Base-by-base conservation (phyloP, 2,329 filamentous ascomycete genomes). In the Aspergillus brunneoviolaceus region DNA sequence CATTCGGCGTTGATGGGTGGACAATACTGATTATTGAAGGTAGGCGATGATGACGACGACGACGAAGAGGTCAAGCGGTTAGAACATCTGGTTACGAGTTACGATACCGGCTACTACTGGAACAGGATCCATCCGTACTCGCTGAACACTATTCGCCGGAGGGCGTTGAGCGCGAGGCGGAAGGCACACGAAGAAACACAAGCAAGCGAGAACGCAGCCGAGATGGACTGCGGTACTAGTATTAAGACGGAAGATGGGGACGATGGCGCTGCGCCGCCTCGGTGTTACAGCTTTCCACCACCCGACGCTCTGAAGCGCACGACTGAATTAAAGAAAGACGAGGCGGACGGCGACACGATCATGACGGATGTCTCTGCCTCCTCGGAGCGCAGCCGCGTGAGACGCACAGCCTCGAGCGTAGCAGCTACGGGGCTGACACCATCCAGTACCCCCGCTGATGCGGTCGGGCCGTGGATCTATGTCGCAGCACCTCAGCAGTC, bases 381-480 rank as follows among this genome's bases (percentile, higher is more conserved):
- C 39, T 10, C n/a, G 14, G n/a, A 19, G 39, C 1, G 39, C 39
- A 16, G 2, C 33, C 33, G 33, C 31, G 33, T 19, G 16, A 39
- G 27, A 50, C 11, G 12, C 23, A 49, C 25, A 35, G 31, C 5
- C 42, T 59, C 48, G 49, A 55, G 1, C 51, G 14, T 10, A 54
- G 63, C 12, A 56, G 63, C 49, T 90, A 93, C 76, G 9, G 86
- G 91, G 9, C 79, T 93, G 0, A 88, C 89, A 0, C 90, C 91
- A 0, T 82, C 83, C 3, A 88, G 83, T 1, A 90, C 87, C 1
- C 74, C 79, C 2, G 72, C 76, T 3, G 75, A 73, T 1, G 68
- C 68, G 0, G 66, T 76, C 0, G 80, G 82, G 2, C 83, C 83
- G 0, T 95, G 90, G 89, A 91, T 96, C 51, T 92, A 84, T 78